phyloP scores from a whole-genome alignment of 1,284 basidiomycete species.

The Rhodofomes roseus region DNA sequence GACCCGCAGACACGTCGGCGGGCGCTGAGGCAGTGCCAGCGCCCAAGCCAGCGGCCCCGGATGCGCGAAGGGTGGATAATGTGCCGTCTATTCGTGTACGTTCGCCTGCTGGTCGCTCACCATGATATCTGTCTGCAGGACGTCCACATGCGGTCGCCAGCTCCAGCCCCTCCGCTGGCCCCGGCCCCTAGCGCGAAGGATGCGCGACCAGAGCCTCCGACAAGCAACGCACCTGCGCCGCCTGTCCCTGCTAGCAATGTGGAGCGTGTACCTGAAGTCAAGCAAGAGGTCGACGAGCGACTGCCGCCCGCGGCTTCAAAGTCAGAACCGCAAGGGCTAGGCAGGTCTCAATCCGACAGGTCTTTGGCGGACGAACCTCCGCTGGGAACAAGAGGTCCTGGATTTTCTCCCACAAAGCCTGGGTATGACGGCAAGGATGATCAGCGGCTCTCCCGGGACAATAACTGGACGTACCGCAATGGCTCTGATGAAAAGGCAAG shows the following conservation, averaged over 20 bases:
- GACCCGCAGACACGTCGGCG: conserved; percentile 4
- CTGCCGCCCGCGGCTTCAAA: neutral
- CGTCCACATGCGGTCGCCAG: neutral
- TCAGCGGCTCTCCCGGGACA: conserved; percentile 10
- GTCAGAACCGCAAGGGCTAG: conserved; percentile 9
- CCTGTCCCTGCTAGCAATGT: neutral
- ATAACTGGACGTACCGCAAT: conserved; percentile 18
- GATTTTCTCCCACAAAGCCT: conserved; percentile 14
- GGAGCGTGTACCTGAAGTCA: neutral
- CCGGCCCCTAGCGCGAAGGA: neutral
- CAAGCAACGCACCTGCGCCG: neutral
- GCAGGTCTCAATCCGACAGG: conserved; percentile 16
- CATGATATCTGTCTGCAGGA: neutral
- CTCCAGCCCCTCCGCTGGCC: neutral
- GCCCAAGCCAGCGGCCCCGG: neutral
- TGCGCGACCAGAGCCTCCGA: neutral
- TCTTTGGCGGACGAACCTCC: conserved; percentile 14
- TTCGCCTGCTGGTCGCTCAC: neutral
- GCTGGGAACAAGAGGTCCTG: conserved; percentile 5
- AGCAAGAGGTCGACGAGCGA: neutral
- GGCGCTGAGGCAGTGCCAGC: neutral
- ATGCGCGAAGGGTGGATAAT: neutral
- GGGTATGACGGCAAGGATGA: conserved; percentile 20
- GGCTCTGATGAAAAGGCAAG: conserved; percentile 19
- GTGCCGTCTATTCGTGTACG: neutral